Conservation (phyloP, 2,329 filamentous ascomycete genomes). For the Chaetomiaceae sp. region DNA sequence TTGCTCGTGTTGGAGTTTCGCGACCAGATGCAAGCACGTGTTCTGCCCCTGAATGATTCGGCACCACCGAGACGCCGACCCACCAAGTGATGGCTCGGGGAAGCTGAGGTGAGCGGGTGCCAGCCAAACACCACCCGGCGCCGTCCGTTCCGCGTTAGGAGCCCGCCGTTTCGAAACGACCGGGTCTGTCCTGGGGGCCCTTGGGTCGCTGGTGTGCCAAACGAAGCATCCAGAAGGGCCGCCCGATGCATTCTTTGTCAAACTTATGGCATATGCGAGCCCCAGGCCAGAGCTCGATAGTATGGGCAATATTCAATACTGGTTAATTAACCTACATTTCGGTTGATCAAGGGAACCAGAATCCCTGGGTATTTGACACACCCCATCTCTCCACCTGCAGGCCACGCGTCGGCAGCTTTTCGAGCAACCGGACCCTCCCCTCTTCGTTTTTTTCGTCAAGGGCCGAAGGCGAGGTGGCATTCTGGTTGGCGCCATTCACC, state of each 20-base stretch:
- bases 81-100: not conserved
- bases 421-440: too few relatives aligned
- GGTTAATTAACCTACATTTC: constrained; percentile 10
- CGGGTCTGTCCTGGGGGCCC: too few relatives aligned
- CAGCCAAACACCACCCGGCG: not conserved
- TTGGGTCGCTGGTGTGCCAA: too few relatives aligned
- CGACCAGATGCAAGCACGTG: too few relatives aligned
- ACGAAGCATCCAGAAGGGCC: not conserved
- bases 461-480: not conserved
- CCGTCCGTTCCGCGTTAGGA: not conserved
- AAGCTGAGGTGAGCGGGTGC: not conserved
- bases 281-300: not conserved
- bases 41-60: too few relatives aligned
- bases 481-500: not conserved
- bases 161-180: constrained; percentile 13
- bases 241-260: not conserved
- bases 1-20: too few relatives aligned
- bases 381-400: not conserved
- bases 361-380: not conserved
- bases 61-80: too few relatives aligned
- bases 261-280: not conserved
- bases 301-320: not conserved
- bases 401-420: constrained; percentile 1
- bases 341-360: not conserved
- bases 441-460: too few relatives aligned